Conservation (phyloP, 2,329 filamentous ascomycete species). For the Aspergillus sp. region DNA sequence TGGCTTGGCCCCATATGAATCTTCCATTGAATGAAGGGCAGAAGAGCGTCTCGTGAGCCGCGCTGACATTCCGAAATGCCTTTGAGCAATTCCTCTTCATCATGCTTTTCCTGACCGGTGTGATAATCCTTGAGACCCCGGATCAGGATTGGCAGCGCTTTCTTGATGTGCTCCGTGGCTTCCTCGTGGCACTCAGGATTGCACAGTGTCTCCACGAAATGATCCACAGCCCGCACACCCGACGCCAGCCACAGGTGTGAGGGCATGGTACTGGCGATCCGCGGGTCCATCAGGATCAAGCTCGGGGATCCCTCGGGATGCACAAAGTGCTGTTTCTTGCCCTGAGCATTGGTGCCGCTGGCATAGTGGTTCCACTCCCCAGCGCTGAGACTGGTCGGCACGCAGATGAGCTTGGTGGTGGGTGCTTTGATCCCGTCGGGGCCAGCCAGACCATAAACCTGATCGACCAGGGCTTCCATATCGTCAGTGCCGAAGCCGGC, state of each 20-base stretch:
- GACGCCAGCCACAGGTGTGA: constrained; percentile 7
- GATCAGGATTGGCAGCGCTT: neutral
- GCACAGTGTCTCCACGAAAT: constrained; percentile 2
- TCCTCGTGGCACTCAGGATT: neutral
- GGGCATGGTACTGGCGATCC: constrained; percentile 1
- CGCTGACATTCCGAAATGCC: constrained; percentile 6
- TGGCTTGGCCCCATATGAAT: constrained; percentile 3
- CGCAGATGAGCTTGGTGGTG: constrained; percentile 4
- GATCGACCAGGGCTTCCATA: constrained; percentile 5
- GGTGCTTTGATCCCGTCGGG: neutral
- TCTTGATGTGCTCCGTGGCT: neutral
- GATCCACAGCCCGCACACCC: constrained; percentile 2
- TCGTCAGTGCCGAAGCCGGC: neutral
- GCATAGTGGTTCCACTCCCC: constrained; percentile 3
- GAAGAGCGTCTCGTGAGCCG: neutral
- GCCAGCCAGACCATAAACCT: constrained; percentile 1
- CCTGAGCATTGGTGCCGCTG: neutral
- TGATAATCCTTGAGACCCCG: constrained; percentile 1
- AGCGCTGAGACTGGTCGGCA: constrained; percentile 2
- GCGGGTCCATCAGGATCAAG: constrained; percentile 7
- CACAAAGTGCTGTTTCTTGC: constrained; percentile 4
- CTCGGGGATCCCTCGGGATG: neutral
- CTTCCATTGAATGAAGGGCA: constrained; percentile 2
- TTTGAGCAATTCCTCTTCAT: constrained; percentile 1
- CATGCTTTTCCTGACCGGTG: neutral